Evolutionary conservation across 116 monocot species (phyloP), one percentile per base, ranked within the genome.

Genomic region (Posidonia oceanica): DNA sequence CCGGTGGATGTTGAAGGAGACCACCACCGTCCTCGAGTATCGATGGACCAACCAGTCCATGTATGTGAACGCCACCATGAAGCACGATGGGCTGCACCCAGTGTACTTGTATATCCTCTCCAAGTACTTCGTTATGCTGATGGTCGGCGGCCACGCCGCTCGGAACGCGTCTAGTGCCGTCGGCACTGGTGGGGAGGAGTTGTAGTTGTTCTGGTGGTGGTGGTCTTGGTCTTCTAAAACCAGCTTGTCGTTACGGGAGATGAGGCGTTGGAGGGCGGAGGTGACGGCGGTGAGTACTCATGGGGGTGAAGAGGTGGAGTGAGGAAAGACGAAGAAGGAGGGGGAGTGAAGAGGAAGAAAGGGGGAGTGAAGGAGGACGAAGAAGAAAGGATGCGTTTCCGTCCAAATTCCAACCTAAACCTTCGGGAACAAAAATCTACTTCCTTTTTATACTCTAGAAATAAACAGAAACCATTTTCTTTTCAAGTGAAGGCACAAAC

Each of bases 31-130:
- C 10, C 72, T 82, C 4, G 94, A 91, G 61, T 79, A 72, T 18
- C 65, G 76, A 75, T 91, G 88, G 23, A 69, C 86, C 40, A 83
- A 71, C 55, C 84, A 74, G 66, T 95, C 94, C 38, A 95, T 54
- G 80, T 88, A 88, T 3, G 71, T 88, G 69, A 81, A 95, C 5
- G 78, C 86, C 36, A 84, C 80, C 12, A 91, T 84, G 74, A 91
- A 88, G 75, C 91, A 95, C 15, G 86, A 68, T 15, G 95, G 84
- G 63, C 86, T 84, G 75, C 88, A 87, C 5, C 64, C 74, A 2
- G 81, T 59, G 82, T 82, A 87, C 81, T 84, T 77, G 66, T 87
- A 79, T 36, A 94, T 85, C 78, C 94, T 70, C 78, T 85, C 94
- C 72, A 94, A 53, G 69, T 94, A 94, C 76, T 74, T 78, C 42